Percentiles rank a stretch among this genome's conserved stretches.
These are phyloP conservation scores for Boletus sensibilis DNA, from an alignment of 768 basidiomycete genomes.

Conservation along the genomic window DNA sequence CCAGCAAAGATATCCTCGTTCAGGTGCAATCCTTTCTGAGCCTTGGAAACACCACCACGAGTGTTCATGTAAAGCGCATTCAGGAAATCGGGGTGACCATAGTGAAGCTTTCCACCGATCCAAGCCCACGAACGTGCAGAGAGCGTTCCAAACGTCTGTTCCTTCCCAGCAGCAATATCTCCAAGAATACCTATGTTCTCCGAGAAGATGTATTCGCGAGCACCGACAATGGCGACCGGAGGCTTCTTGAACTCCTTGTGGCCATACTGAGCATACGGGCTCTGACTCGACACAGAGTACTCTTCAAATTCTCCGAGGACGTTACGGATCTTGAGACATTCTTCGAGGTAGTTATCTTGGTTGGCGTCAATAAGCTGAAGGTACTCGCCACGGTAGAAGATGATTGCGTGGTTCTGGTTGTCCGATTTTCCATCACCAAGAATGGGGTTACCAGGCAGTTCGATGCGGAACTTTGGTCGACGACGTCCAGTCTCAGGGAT, in stretches of 20 bases:
- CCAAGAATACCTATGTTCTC: conserved; percentile 99
- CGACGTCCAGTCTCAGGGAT: conserved; percentile 84
- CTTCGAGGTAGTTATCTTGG: conserved; percentile 99
- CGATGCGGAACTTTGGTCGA: conserved; percentile 96
- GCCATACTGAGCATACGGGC: conserved; percentile 89
- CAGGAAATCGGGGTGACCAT: conserved; percentile 99
- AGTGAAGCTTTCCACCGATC: conserved; percentile 98
- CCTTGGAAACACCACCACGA: conserved; percentile 97
- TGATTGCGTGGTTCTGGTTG: conserved; percentile 99
- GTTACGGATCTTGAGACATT: conserved; percentile 98
- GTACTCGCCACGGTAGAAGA: conserved; percentile 99
- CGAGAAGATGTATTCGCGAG: conserved; percentile 99
- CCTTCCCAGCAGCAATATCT: conserved; percentile 97
- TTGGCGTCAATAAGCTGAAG: conserved; percentile 99
- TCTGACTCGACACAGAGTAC: conserved; percentile 78
- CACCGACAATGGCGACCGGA: conserved; percentile 96
- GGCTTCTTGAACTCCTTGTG: conserved; percentile 84
- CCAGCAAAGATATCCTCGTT: conserved; percentile 99
- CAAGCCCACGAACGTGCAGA: conserved; percentile 94
- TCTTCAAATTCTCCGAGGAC: conserved; percentile 98
- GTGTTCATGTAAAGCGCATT: conserved; percentile 98
- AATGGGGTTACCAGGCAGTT: conserved; percentile 98
- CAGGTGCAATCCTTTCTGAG: conserved; percentile 97
- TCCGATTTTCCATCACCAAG: conserved; percentile 99
- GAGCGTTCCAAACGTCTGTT: conserved; percentile 98